phyloP scores from a whole-genome alignment of 2,329 filamentous ascomycete species.

The Calonectria pteridis region DNA sequence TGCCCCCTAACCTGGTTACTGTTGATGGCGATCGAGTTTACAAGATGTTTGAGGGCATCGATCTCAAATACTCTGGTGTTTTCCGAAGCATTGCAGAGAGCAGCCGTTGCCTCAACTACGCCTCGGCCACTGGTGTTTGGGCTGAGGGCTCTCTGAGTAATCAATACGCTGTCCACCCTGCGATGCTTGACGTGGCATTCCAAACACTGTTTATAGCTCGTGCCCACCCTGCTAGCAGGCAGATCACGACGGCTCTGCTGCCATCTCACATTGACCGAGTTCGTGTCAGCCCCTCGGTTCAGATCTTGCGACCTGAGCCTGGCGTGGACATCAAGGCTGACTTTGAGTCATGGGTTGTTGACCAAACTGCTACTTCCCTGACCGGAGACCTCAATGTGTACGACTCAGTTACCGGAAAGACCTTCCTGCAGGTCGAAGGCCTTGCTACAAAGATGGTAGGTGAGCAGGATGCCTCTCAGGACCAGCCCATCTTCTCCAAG shows the following conservation, averaged over 20 bases:
- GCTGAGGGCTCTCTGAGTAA: slow-evolving; percentile 22
- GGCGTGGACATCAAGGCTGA: slow-evolving; percentile 16
- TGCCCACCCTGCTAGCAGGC: slow-evolving; percentile 19
- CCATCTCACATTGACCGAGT: slow-evolving; percentile 26
- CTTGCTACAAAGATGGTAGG: slow-evolving; percentile 23
- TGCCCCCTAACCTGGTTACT: slow-evolving; percentile 17
- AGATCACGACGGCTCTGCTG: slow-evolving; percentile 16
- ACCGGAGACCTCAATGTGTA: slow-evolving; percentile 29
- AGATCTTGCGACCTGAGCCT: slow-evolving; percentile 12
- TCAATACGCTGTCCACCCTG: slow-evolving; percentile 21
- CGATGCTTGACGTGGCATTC: slow-evolving; percentile 25
- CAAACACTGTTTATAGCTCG: slow-evolving; percentile 21
- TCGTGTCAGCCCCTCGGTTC: slow-evolving; percentile 18
- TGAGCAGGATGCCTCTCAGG: slow-evolving; percentile 24
- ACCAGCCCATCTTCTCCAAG: slow-evolving; percentile 28
- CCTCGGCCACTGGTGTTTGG: slow-evolving; percentile 18
- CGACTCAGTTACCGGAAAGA: slow-evolving; percentile 20
- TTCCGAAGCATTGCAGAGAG: slow-evolving; percentile 23
- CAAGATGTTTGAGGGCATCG: slow-evolving; percentile 26
- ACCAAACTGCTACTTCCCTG: slow-evolving; percentile 26
- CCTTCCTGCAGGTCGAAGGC: slow-evolving; percentile 24
- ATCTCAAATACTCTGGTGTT: slow-evolving; percentile 25
- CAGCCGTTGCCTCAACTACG: slow-evolving; percentile 23
- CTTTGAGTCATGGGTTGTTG: slow-evolving; percentile 26
- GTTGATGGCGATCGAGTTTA: slow-evolving; percentile 24